Evolutionary conservation across 345 rosid genomes (phyloP), one percentile per base, ranked within the genome.

Genomic region (Pistacia atlantica): DNA sequence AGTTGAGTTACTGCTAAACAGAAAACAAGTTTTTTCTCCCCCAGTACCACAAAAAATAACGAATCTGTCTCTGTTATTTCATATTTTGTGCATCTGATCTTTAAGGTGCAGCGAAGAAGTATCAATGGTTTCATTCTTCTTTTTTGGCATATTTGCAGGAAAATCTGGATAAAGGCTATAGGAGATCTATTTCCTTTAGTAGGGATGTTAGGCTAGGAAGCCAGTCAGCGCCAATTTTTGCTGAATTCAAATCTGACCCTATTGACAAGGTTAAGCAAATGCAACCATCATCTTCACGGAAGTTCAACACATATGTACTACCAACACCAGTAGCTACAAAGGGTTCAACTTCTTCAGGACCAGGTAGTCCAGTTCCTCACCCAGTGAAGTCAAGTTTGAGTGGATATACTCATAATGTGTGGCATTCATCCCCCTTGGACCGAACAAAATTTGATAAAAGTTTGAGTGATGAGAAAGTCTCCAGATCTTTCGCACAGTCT

Each of bases 361-460:
- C 83, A 25, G 72, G 80, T 60, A 81, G 51, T 66, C 60, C 85
- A 38, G 78, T 80, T 52, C 75, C 89, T 79, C 79, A 57, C 63
- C 64, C 86, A 67, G 38, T 79, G 77, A 84, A 84, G 75, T 13
- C 84, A 63, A 86, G 79, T 65, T 66, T 84, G 69, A 83, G 84
- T 71, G 77, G 73, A 72, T 82, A 45, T 45, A 31, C 82, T 74
- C 80, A 78, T 46, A 83, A 86, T 71, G 14, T 85, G 75, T 88
- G 89, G 91, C 90, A 87, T 87, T 90, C 97, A 81, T 94, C 96
- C 16, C 94, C 98, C 13, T 78, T 89, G 83, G 96, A 92, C 72
- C 83, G 86, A 72, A 78, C 70, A 73, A 84, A 78, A 48, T 31
- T 64, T 33, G 83, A 79, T 61, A 80, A 74, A 66, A 56, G 57